These are phyloP conservation scores for Aureobasidium subglaciale DNA, from an alignment of 2,329 filamentous ascomycete genomes.

Conservation along the genomic window DNA sequence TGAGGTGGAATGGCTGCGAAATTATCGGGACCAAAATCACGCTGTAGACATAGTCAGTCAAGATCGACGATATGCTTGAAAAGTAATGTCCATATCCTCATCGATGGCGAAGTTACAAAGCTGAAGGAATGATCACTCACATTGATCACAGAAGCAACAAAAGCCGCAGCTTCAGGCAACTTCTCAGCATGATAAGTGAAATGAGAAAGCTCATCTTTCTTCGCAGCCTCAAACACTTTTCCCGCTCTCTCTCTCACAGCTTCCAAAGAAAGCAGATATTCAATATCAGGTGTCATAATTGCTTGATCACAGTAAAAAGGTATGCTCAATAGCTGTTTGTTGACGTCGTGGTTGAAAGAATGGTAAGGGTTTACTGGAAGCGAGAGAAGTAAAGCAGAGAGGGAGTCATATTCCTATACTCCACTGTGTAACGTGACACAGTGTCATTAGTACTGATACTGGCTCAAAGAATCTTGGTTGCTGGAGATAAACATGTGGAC, in stretches of 20 bases:
- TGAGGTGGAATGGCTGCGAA: slow-evolving; percentile 70
- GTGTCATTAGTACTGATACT: neutral
- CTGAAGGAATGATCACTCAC: slow-evolving; percentile 46
- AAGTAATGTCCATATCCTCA: too few species aligned
- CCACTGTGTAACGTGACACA: neutral
- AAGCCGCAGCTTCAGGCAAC: slow-evolving; percentile 73
- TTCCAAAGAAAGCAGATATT: slow-evolving; percentile 79
- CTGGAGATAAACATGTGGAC: neutral
- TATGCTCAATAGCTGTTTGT: neutral
- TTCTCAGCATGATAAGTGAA: slow-evolving; percentile 84
- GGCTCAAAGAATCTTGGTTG: too few species aligned
- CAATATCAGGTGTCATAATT: neutral
- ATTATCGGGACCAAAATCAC: slow-evolving; percentile 25
- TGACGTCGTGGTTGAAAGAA: neutral
- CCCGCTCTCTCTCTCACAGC: slow-evolving; percentile 74
- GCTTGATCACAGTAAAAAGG: too few species aligned
- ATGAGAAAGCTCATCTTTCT: slow-evolving; percentile 69
- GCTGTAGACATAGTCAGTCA: neutral
- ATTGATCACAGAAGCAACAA: slow-evolving; percentile 89
- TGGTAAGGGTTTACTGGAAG: neutral
- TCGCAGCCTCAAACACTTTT: slow-evolving; percentile 68
- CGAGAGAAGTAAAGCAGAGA: neutral
- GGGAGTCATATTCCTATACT: neutral
- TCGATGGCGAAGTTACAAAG: too few species aligned
- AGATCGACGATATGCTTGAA: too few species aligned